Conservation (phyloP, 2,329 filamentous ascomycete genomes). For the Colletotrichum tropicale region DNA sequence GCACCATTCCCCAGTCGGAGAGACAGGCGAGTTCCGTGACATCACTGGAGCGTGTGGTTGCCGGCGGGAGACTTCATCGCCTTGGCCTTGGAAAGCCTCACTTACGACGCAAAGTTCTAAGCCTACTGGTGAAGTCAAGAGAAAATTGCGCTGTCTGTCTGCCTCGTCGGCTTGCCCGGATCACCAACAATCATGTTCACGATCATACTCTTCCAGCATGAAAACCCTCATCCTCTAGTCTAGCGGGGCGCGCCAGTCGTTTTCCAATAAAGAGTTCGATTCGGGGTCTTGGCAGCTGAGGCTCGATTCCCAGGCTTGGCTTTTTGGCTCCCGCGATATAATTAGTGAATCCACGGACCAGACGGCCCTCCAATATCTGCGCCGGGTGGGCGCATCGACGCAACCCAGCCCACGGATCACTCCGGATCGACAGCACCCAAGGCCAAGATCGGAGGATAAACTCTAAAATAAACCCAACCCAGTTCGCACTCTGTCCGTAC, state of each 20-base stretch:
- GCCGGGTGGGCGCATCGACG: background rate
- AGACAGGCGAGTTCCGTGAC: background rate
- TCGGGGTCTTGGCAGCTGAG: background rate
- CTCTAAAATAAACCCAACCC: background rate
- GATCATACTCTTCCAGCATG: background rate
- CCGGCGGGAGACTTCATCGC: background rate
- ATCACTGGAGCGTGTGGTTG: background rate
- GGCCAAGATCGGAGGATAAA: background rate
- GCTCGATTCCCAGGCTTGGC: background rate
- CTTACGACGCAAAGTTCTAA: rapidly evolving
- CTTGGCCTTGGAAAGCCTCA: background rate
- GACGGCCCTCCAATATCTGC: background rate
- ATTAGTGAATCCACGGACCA: background rate
- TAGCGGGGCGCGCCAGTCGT: background rate
- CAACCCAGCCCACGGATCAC: background rate
- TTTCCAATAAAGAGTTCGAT: background rate
- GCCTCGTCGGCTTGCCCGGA: background rate
- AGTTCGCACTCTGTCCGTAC: background rate
- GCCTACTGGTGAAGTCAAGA: rapidly evolving
- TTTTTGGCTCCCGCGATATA: background rate
- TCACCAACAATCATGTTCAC: background rate
- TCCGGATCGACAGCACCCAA: background rate
- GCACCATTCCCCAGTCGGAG: background rate
- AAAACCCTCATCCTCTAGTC: background rate
- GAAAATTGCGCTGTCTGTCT: background rate